phyloP scores from a whole-genome alignment of 2,329 filamentous ascomycete species.

The Emmonsiellopsis sp. region DNA sequence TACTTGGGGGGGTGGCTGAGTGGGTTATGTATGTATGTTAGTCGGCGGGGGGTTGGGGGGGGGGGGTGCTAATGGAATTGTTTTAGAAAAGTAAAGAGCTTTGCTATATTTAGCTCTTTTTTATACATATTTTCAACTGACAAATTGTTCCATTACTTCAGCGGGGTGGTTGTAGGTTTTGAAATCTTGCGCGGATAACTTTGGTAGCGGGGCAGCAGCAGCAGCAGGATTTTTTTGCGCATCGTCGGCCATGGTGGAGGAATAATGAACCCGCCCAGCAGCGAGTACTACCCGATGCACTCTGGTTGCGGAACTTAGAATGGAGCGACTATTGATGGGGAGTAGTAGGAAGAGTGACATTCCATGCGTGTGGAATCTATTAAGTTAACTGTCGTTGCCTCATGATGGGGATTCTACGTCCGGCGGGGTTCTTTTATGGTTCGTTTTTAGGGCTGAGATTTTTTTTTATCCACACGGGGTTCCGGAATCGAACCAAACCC shows the following conservation, averaged over 20 bases:
- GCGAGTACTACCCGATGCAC: too few relatives aligned
- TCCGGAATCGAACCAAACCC: too few relatives aligned
- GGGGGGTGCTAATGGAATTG: not conserved
- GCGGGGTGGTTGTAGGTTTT: constrained; percentile 62
- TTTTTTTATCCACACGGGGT: too few relatives aligned
- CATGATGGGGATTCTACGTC: too few relatives aligned
- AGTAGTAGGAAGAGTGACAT: not conserved
- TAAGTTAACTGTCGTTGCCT: too few relatives aligned
- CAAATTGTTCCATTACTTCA: constrained; percentile 66
- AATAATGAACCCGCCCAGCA: too few relatives aligned
- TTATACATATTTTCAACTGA: constrained; percentile 28
- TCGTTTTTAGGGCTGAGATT: too few relatives aligned
- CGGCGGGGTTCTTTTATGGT: too few relatives aligned
- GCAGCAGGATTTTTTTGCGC: not conserved
- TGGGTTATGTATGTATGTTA: not conserved
- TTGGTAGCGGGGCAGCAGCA: constrained; percentile 38
- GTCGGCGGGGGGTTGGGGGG: too few relatives aligned
- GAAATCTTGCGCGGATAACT: constrained; percentile 59
- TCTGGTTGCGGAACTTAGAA: too few relatives aligned
- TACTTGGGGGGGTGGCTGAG: constrained; percentile 1
- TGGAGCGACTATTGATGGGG: not conserved
- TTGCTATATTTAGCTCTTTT: not conserved
- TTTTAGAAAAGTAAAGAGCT: not conserved
- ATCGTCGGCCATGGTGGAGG: not conserved
- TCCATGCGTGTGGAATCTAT: too few relatives aligned